Percentiles rank a stretch among this genome's conserved stretches.
These are phyloP conservation scores for Termitomyces sp. DNA, from an alignment of 768 basidiomycete genomes.

Conservation along the genomic window DNA sequence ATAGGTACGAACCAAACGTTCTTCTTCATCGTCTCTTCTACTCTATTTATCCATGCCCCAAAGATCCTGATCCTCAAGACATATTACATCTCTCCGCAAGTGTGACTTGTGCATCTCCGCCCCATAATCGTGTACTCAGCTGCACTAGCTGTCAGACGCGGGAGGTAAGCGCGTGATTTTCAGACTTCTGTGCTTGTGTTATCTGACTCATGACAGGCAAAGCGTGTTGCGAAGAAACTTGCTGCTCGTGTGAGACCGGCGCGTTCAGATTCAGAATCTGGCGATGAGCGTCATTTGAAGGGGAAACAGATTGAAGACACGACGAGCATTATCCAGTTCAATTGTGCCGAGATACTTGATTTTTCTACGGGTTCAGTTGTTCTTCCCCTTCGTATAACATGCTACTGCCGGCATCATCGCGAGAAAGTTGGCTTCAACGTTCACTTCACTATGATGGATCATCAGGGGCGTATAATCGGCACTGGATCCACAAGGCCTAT, in stretches of 20 bases:
- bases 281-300: constrained; percentile 47
- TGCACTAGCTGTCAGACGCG: constrained; percentile 87
- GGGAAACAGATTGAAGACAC: constrained; percentile 56
- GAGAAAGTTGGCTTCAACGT: constrained; percentile 95
- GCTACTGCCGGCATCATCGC: constrained; percentile 97
- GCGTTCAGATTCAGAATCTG: constrained; percentile 69
- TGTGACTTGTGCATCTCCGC: constrained; percentile 78
- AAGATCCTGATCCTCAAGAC: constrained; percentile 65
- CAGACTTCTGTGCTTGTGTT: constrained; percentile 1
- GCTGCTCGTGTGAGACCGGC: constrained; percentile 78
- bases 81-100: constrained; percentile 67
- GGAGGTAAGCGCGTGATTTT: constrained; percentile 47
- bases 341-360: constrained; percentile 85
- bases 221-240: constrained; percentile 85
- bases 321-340: constrained; percentile 90
- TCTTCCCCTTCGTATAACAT: constrained; percentile 93
- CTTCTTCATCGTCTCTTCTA: constrained; percentile 10
- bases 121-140: constrained; percentile 69
- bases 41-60: constrained; percentile 17
- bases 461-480: constrained; percentile 74
- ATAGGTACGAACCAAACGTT: constrained; percentile 45
- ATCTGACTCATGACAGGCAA: constrained; percentile 48
- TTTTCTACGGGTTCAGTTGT: constrained; percentile 83
- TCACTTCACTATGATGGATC: constrained; percentile 80
- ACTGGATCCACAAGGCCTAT: constrained; percentile 82